Evolutionary conservation across 495 filamentous ascomycete species (phyloP), one percentile per base, ranked within the genome.

Genomic region (Tuber borchii): DNA sequence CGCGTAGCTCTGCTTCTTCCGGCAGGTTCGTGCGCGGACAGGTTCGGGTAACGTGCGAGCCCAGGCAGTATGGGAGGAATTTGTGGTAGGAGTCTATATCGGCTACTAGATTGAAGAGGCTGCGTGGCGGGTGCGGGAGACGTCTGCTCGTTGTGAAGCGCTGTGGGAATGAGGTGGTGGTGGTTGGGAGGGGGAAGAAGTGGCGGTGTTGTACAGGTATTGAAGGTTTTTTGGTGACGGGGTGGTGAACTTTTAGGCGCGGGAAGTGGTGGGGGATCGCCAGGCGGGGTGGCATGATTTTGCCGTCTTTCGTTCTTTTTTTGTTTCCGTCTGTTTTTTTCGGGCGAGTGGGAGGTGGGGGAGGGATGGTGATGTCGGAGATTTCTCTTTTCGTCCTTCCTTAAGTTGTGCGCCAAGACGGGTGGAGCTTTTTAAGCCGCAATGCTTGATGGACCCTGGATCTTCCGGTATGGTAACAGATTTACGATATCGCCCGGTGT

Each of bases 61-160:
- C 85, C 19, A 87, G 86, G 84, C 93, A 93, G 89, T 95, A 96
- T 14, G 95, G 95, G 44, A 97, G 89, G 89, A 96, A 98, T 77
- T 85, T 80, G 65, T 85, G 84, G 90, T 97, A 99, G 79, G 87
- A 88, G 83, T 91, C 87, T 77, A 97, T 90, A 83, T 97, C 92
- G 82, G 93, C 88, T 84, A 97, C 92, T 45, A 97, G 86, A 74
- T 85, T 85, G 90, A 93, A 97, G 79, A 99, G 88, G 0, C 88
- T 84, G 7, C 81, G 74, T 70, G 90, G 87, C 1, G 89, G 84
- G 87, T 96, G 96, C 42, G 92, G 92, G 76, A 99, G 91, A n/a
- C 87, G 91, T 76, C 92, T 91, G 68, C 88, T 86, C 31, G 92
- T 93, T 76, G 87, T 87, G 77, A 97, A 88, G 79, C 86, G 89